These are phyloP conservation scores for Amphirosellinia nigrospora DNA, from an alignment of 495 filamentous ascomycete genomes.

Conservation along the genomic window DNA sequence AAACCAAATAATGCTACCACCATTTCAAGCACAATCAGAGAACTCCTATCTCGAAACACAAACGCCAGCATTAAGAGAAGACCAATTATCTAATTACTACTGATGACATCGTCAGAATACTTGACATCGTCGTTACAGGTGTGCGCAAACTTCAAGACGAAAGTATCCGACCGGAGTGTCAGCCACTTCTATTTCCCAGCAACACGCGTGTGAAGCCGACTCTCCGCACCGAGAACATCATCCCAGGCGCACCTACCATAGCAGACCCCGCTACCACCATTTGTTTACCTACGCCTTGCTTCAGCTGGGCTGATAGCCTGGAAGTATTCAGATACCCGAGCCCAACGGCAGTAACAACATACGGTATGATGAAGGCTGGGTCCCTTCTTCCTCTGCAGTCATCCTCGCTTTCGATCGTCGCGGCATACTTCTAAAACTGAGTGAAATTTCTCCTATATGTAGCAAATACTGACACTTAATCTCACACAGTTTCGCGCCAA, in stretches of 20 bases:
- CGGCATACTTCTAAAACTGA: neutral
- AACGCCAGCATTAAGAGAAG: neutral
- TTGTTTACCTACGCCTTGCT: conserved; percentile 32
- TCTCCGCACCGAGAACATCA: conserved; percentile 25
- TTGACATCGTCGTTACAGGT: conserved; percentile 34
- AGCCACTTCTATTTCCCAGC: conserved; percentile 32
- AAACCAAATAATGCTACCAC: neutral
- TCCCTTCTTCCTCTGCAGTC: neutral
- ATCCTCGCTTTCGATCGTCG: neutral
- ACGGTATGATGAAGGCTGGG: conserved; percentile 23
- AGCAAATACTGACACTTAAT: neutral
- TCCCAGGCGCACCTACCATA: conserved; percentile 29
- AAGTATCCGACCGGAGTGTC: conserved; percentile 15
- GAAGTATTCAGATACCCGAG: conserved; percentile 7
- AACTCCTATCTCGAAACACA: neutral
- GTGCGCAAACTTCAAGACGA: conserved; percentile 26
- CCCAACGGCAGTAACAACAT: conserved; percentile 30
- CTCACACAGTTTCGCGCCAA: conserved; percentile 32
- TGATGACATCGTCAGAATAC: conserved; percentile 33
- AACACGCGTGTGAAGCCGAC: conserved; percentile 28
- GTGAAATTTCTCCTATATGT: neutral
- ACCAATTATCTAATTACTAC: conserved; percentile 35
- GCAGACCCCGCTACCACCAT: conserved; percentile 40
- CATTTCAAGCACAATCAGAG: neutral
- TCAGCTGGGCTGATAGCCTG: conserved; percentile 25